A percentile compares a stretch with the other conserved stretches of the same genome.
Evolutionary conservation across 768 basidiomycete species (phyloP).

Genomic region (Infundibulicybe gibba): DNA sequence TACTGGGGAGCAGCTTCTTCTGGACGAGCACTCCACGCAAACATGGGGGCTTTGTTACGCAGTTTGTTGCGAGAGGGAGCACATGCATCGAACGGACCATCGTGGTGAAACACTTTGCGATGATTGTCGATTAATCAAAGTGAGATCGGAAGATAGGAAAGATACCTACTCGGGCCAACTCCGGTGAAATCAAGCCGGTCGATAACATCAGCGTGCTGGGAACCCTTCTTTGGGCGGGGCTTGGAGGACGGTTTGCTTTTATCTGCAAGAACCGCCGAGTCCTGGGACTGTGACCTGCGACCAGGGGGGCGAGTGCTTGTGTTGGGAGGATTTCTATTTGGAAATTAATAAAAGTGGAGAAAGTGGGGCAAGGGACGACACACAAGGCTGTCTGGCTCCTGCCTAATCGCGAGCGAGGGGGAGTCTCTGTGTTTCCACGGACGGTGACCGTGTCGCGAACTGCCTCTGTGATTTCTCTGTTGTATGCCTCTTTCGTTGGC

Average conservation of each 20-base stretch:
- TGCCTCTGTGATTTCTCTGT: slow-evolving; percentile 54
- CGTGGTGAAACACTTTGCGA: slow-evolving; percentile 83
- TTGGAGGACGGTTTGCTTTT: slow-evolving; percentile 38
- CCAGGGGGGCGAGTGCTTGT: slow-evolving; percentile 25
- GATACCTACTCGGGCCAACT: slow-evolving; percentile 73
- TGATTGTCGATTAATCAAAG: slow-evolving; percentile 14
- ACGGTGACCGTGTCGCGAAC: slow-evolving; percentile 68
- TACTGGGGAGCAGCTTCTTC: slow-evolving; percentile 33
- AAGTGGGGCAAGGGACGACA: slow-evolving; percentile 18
- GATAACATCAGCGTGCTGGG: slow-evolving; percentile 84
- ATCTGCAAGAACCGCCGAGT: slow-evolving; percentile 31
- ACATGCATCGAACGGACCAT: slow-evolving; percentile 90
- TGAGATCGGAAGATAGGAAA: slow-evolving; percentile 6
- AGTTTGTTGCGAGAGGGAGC: slow-evolving; percentile 86
- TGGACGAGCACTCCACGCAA: slow-evolving; percentile 57
- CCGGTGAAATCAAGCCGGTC: slow-evolving; percentile 86
- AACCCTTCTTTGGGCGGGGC: slow-evolving; percentile 62
- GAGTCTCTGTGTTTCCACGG: slow-evolving; percentile 32
- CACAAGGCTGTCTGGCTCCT: slow-evolving; percentile 59
- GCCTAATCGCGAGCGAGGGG: slow-evolving; percentile 44
- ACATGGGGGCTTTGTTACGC: slow-evolving; percentile 76
- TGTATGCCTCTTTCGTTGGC: slow-evolving; percentile 19
- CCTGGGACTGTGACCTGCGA: slow-evolving; percentile 46
- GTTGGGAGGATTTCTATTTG: slow-evolving; percentile 14
- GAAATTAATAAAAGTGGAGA: slow-evolving; percentile 11